phyloP scores from a whole-genome alignment of 768 basidiomycete species.

The Lanmaoa pseudosensibilis region DNA sequence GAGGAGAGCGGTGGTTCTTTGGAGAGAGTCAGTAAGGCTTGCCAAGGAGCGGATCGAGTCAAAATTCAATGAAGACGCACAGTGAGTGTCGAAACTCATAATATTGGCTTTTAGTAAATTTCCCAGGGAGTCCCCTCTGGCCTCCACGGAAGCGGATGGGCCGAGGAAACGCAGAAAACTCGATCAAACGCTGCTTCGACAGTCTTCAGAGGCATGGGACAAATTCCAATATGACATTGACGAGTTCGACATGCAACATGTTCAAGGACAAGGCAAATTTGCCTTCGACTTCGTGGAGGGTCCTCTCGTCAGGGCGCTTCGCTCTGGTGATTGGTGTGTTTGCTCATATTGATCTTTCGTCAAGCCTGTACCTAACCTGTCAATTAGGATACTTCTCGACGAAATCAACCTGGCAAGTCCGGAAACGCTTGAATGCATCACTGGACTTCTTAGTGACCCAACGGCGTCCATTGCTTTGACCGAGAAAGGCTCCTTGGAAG shows the following conservation, averaged over 20 bases:
- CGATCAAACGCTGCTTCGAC: constrained; percentile 41
- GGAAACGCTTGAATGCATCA: constrained; percentile 92
- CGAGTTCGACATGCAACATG: constrained; percentile 85
- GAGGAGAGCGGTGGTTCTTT: constrained; percentile 79
- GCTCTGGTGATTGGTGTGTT: constrained; percentile 86
- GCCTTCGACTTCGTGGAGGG: constrained; percentile 96
- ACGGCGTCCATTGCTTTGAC: constrained; percentile 89
- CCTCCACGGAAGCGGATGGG: constrained; percentile 39
- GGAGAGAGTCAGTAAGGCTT: constrained; percentile 73
- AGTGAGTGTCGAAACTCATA: constrained; percentile 18
- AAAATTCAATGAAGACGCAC: constrained; percentile 31
- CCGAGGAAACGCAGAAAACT: constrained; percentile 75
- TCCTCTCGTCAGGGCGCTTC: constrained; percentile 87
- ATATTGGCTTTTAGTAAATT: not conserved
- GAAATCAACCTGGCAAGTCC: constrained; percentile 94
- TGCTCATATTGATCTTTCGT: not conserved
- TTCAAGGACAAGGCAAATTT: constrained; percentile 85
- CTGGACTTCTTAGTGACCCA: constrained; percentile 82
- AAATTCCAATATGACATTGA: constrained; percentile 65
- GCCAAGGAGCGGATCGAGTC: constrained; percentile 62
- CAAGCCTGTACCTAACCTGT: not conserved
- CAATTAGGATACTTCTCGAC: constrained; percentile 85
- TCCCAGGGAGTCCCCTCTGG: constrained; percentile 21
- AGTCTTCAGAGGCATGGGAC: constrained; percentile 61
- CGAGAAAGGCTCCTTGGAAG: constrained; percentile 88